These are phyloP conservation scores for Colletotrichum sp. DNA, from an alignment of 2,329 filamentous ascomycete species.

Conservation along the genomic window DNA sequence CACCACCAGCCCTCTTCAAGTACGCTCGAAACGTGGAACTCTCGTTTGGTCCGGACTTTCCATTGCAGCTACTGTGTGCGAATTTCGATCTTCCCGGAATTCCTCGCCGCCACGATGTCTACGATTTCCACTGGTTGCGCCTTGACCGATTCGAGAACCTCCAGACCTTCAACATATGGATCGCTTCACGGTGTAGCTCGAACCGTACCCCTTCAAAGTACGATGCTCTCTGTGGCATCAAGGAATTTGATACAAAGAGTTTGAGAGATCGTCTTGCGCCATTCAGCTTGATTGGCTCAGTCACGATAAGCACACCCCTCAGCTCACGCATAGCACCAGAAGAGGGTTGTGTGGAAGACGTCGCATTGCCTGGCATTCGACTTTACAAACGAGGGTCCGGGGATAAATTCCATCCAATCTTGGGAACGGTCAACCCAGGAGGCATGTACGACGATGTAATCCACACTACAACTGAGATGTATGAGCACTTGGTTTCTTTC, in stretches of 20 bases:
- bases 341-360: neutral
- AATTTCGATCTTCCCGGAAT: neutral
- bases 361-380: neutral
- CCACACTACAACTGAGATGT: neutral
- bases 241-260: neutral
- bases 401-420: neutral
- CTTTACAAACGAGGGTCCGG: neutral
- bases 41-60: neutral
- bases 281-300: neutral
- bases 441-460: neutral
- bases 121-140: conserved; percentile 11
- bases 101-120: neutral
- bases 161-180: neutral
- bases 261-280: neutral
- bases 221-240: neutral
- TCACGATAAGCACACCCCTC: neutral
- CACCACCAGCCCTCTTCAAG: neutral
- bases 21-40: neutral
- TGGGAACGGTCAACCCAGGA: neutral
- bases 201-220: neutral
- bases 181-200: neutral
- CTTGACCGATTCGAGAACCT: neutral
- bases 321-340: neutral
- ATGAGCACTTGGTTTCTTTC: too few species aligned
- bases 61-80: neutral